These are phyloP conservation scores for Globisporangium carolinianum DNA, from an alignment of 352 stramenopile species.

Conservation along the genomic window DNA sequence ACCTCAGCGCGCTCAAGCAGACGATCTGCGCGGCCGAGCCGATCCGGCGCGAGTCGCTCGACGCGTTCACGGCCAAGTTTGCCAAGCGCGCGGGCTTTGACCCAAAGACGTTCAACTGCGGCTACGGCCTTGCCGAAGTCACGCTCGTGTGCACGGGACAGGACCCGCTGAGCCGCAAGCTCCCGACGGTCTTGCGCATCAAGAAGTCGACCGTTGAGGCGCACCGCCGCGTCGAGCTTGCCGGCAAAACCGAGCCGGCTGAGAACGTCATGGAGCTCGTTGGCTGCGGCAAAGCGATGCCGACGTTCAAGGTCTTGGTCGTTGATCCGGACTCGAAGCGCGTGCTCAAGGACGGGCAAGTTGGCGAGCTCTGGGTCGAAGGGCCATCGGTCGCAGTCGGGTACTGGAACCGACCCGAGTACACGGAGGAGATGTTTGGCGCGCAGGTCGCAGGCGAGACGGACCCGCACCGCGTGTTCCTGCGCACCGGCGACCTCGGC, in stretches of 20 bases:
- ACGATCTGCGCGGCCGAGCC: constrained; percentile 76
- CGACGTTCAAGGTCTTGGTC: constrained; percentile 60
- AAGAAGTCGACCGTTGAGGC: constrained; percentile 61
- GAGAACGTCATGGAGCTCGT: constrained; percentile 55
- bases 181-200: constrained; percentile 56
- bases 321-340: constrained; percentile 59
- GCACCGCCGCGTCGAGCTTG: constrained; percentile 33
- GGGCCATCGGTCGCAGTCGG: constrained; percentile 66
- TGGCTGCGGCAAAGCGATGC: constrained; percentile 76
- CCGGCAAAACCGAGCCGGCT: constrained; percentile 19
- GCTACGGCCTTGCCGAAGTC: constrained; percentile 77
- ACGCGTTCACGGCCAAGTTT: constrained; percentile 72
- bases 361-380: constrained; percentile 92
- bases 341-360: constrained; percentile 34
- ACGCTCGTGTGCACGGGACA: constrained; percentile 76
- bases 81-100: constrained; percentile 41
- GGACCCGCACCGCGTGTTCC: constrained; percentile 24
- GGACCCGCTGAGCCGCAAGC: constrained; percentile 34
- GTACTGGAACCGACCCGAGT: constrained; percentile 68
- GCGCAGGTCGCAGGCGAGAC: constrained; percentile 41
- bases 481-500: constrained; percentile 73
- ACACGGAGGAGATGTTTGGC: constrained; percentile 66
- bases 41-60: constrained; percentile 70
- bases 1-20: constrained; percentile 63
- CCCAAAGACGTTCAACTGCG: constrained; percentile 71